Evolutionary conservation across 805 yeast genomes (phyloP), one percentile per base, ranked within the genome.

Genomic region (Saccharomyces eubayanus): DNA sequence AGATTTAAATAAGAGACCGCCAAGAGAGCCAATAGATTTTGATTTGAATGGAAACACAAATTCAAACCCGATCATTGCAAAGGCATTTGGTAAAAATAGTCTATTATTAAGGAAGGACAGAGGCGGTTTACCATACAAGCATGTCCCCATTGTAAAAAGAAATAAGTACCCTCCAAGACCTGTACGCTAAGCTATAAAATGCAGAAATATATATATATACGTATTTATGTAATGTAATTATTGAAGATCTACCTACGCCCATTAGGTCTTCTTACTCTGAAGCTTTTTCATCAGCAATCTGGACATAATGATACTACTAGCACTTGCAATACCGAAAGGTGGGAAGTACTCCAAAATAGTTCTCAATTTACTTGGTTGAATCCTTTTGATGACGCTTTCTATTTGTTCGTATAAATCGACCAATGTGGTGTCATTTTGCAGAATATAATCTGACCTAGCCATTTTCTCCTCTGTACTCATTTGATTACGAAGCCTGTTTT

Each of bases 401-500:
- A 85, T 61, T 53, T 75, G 70, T 0, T 57, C 67, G 40, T 75
- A 68, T 16, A 86, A 69, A 2, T 74, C 72, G 1, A 74, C 76
- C 1, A 78, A 31, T 6, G 75, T 65, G 11, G 72, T 69, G 54
- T 80, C 76, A 62, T 94, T 95, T 28, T 83, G 80, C 14, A 95
- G 68, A 1, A 87, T 80, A 41, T 75, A 69, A 60, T 89, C 96
- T 0, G 96, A 83, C 50, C 76, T 73, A 21, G 63, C 62, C 21
- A 78, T 75, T 58, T 89, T 82, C 47, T 76, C 81, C 11, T 74
- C 78, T 49, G 79, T 77, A 1, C 84, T 65, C 86, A 90, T 83
- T 67, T 94, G 99, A 50, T 89, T 79, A 6, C 74, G 74, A 29
- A 94, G 87, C 53, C 98, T 75, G 55, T 84, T 78, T 8, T 72